Percentiles rank a stretch among this genome's conserved stretches.
Conservation (phyloP, 2,329 filamentous ascomycete genomes). For the Fusarium newnesense region DNA sequence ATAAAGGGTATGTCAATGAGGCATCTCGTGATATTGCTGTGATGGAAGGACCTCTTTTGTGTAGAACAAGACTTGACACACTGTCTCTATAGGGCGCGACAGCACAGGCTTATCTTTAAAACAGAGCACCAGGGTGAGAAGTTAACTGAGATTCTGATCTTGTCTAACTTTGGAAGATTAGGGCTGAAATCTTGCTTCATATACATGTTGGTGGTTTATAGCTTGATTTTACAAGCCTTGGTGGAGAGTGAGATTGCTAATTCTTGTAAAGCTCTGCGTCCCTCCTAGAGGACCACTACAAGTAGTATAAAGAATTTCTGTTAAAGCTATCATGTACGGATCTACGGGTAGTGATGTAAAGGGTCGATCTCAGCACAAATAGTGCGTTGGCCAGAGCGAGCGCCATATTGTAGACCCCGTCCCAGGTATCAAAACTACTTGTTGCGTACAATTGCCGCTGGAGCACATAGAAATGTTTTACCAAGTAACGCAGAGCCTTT, state of each 20-base stretch:
- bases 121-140: too few relatives aligned
- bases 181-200: background rate
- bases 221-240: background rate
- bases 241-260: background rate
- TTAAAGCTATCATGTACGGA: too few relatives aligned
- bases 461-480: background rate
- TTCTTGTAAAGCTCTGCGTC: too few relatives aligned
- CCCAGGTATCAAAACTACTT: too few relatives aligned
- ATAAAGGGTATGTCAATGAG: fast-evolving
- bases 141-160: fast-evolving
- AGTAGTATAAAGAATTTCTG: fast-evolving
- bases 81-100: background rate
- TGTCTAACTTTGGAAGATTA: fast-evolving
- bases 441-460: background rate
- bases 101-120: background rate
- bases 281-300: fast-evolving
- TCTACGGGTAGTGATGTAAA: background rate
- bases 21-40: background rate
- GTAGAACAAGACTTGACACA: background rate
- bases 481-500: fast-evolving
- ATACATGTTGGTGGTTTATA: fast-evolving
- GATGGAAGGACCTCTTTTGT: background rate
- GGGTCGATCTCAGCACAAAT: background rate
- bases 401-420: background rate
- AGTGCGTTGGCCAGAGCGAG: background rate